Evolutionary conservation across 805 yeast species (phyloP), one percentile per base, ranked within the genome.

Genomic region (Kluyveromyces nonfermentans): DNA sequence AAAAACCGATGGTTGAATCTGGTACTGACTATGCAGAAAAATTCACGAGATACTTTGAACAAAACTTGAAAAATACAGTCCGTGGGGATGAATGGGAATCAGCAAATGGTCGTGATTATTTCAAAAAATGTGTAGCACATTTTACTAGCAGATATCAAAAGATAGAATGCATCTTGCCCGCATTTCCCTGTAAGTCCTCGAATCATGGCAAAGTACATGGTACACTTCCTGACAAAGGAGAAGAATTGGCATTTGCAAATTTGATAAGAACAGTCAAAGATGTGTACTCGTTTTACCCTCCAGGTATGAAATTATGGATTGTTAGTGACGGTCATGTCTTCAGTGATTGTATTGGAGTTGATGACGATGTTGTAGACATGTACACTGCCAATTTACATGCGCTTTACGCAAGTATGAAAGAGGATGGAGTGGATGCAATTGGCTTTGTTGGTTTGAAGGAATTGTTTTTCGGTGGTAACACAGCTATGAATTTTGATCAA

Each of bases 281-380:
- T 21, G 59, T 64, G 14, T 42, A 46, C 20, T 65, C 67, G 40
- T 45, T 76, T 18, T 77, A 78, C 57, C 66, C 73, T 1, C 81
- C 81, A 1, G 82, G 82, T 1, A 61, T 76, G 60, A 69, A 71
- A 44, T 56, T 76, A 28, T 72, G 70, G 68, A 75, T 78, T 50
- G 80, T 78, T 25, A 73, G 79, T 54, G 83, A 78, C 51, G 82
- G 83, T 0, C 83, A 78, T 53, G 83, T 78, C 14, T 78, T 78
- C 56, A 73, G 80, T 44, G 82, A 78, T 55, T 77, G 82, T 53
- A 69, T 78, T 55, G 80, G 79, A 31, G 82, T 77, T 30, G 78
- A 75, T 54, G 83, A 77, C 54, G 67, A 65, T 33, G 67, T 68
- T 41, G 82, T 78, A 33, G 74, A 73, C 50, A 50, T 43, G 9